Evolutionary conservation across 2,329 filamentous ascomycete genomes (phyloP).

Genomic region (Fusarium hainanense): DNA sequence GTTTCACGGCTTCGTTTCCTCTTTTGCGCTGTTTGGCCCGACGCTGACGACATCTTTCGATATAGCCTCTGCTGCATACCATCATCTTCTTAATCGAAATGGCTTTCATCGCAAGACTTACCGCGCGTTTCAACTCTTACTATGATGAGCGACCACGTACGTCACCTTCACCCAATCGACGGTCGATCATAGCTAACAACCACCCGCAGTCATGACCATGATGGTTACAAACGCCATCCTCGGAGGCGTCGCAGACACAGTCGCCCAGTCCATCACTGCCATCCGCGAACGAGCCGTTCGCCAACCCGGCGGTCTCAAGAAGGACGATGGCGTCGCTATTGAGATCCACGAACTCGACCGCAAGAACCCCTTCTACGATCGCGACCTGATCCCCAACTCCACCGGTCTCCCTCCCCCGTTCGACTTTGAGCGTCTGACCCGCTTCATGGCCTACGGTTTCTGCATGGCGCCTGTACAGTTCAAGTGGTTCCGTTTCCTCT

Average conservation of each 20-base stretch:
- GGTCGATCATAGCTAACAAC: slow-evolving; percentile 6
- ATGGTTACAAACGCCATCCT: slow-evolving; percentile 99
- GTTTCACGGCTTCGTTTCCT: background rate
- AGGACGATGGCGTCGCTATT: slow-evolving; percentile 80
- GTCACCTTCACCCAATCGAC: slow-evolving; percentile 37
- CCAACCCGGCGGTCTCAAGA: slow-evolving; percentile 68
- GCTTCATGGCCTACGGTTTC: slow-evolving; percentile 98
- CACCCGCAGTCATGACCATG: slow-evolving; percentile 82
- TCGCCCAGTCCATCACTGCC: slow-evolving; percentile 91
- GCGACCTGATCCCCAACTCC: slow-evolving; percentile 73
- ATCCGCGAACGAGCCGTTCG: slow-evolving; percentile 75
- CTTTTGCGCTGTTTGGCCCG: slow-evolving; percentile 16
- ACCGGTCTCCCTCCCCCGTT: slow-evolving; percentile 80
- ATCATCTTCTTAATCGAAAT: slow-evolving; percentile 90
- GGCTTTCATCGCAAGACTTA: slow-evolving; percentile 83
- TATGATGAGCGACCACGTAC: slow-evolving; percentile 89
- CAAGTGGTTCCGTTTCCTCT: slow-evolving; percentile 93
- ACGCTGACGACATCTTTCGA: slow-evolving; percentile 33
- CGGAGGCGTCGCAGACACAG: slow-evolving; percentile 94
- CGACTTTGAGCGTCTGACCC: slow-evolving; percentile 92
- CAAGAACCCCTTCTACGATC: slow-evolving; percentile 75
- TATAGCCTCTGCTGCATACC: slow-evolving; percentile 85
- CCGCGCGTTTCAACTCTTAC: slow-evolving; percentile 90
- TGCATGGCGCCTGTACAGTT: slow-evolving; percentile 95
- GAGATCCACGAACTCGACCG: slow-evolving; percentile 89